Percentiles rank a stretch among this genome's conserved stretches.
phyloP scores from a whole-genome alignment of 2,329 filamentous ascomycete species.

The Chrysosporium keratinophilum region DNA sequence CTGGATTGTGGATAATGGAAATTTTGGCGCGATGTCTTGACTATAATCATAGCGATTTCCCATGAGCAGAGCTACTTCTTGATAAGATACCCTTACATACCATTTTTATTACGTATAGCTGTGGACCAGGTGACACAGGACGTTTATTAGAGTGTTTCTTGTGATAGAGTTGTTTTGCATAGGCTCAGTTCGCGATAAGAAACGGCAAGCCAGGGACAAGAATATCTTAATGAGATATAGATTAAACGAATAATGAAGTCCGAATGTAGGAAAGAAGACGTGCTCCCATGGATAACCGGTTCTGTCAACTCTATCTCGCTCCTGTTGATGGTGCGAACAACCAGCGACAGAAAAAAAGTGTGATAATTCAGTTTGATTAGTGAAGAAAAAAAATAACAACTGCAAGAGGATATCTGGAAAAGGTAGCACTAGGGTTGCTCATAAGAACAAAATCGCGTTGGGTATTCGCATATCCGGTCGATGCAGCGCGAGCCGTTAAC shows the following conservation, averaged over 20 bases:
- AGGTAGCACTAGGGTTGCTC: slow-evolving; percentile 4
- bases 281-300: slow-evolving; percentile 4
- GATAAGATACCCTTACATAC: slow-evolving; percentile 1
- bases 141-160: neutral
- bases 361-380: slow-evolving; percentile 9
- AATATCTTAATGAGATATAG: neutral
- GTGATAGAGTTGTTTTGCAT: neutral
- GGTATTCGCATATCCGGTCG: neutral
- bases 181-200: neutral
- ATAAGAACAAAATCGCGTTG: slow-evolving; percentile 2
- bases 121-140: neutral
- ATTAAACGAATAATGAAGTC: slow-evolving; percentile 11
- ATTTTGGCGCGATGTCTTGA: slow-evolving; percentile 21
- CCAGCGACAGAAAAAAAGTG: neutral
- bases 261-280: slow-evolving; percentile 6
- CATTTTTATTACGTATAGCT: no score
- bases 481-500: neutral
- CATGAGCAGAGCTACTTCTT: neutral
- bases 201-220: neutral
- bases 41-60: neutral
- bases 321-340: neutral
- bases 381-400: slow-evolving; percentile 7
- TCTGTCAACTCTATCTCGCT: slow-evolving; percentile 1
- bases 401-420: slow-evolving; percentile 10
- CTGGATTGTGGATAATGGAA: slow-evolving; percentile 39